Evolutionary conservation across 352 stramenopile genomes (phyloP).

Genomic region (Phytophthora cactorum): DNA sequence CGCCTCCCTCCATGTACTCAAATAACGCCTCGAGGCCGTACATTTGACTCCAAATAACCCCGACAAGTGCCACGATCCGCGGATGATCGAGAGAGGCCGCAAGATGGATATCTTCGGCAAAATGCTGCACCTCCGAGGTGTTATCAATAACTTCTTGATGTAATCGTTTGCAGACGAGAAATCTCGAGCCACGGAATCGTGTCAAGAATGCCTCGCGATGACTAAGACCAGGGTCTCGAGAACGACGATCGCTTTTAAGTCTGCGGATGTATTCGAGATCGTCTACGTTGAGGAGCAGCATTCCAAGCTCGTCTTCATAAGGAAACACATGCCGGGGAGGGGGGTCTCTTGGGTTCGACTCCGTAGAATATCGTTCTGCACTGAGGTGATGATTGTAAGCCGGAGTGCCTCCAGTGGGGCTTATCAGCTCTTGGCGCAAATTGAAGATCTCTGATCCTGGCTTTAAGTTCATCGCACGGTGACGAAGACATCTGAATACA

Average conservation of each 20-base stretch:
- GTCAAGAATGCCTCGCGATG: slow-evolving; percentile 44
- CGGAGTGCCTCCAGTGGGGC: slow-evolving; percentile 7
- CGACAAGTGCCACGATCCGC: slow-evolving; percentile 54
- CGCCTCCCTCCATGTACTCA: slow-evolving; percentile 69
- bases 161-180: slow-evolving; percentile 49
- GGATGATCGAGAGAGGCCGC: slow-evolving; percentile 50
- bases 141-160: slow-evolving; percentile 41
- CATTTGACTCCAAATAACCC: slow-evolving; percentile 49
- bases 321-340: slow-evolving; percentile 2
- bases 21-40: slow-evolving; percentile 60
- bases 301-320: slow-evolving; percentile 10
- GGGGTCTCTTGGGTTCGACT: slow-evolving; percentile 5
- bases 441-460: slow-evolving; percentile 13
- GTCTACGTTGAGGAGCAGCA: slow-evolving; percentile 40
- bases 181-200: slow-evolving; percentile 35
- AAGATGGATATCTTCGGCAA: slow-evolving; percentile 54
- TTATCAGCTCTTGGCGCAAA: slow-evolving; percentile 17
- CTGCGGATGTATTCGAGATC: slow-evolving; percentile 51
- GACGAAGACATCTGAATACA: slow-evolving; percentile 28
- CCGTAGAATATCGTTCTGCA: slow-evolving; percentile 12
- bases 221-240: neutral
- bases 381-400: neutral
- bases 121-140: slow-evolving; percentile 33
- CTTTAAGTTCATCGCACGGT: slow-evolving; percentile 13
- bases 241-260: slow-evolving; percentile 29